Evolutionary conservation across 164 flowering plant species (phyloP).

Genomic region (Brasenia schreberi): DNA sequence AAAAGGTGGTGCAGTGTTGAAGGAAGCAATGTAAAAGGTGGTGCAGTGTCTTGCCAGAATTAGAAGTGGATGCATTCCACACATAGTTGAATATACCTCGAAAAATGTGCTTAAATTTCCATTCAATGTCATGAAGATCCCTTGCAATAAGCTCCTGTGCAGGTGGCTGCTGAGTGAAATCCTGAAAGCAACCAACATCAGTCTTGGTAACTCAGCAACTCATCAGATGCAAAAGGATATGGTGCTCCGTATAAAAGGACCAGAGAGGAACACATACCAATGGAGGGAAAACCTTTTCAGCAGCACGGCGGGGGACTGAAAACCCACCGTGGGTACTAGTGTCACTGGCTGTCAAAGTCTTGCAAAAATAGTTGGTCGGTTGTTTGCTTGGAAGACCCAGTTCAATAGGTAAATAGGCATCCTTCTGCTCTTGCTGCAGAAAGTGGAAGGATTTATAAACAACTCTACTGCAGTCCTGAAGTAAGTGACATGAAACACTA

Average conservation of each 20-base stretch:
- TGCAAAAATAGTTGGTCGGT: slow-evolving; percentile 84
- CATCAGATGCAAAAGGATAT: background rate
- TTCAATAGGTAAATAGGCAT: slow-evolving; percentile 55
- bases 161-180: slow-evolving; percentile 84
- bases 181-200: slow-evolving; percentile 24
- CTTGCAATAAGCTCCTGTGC: slow-evolving; percentile 82
- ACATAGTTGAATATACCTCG: slow-evolving; percentile 29
- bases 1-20: no score
- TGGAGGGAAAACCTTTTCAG: slow-evolving; percentile 90
- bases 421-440: slow-evolving; percentile 77
- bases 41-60: no score
- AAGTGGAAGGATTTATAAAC: background rate
- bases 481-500: background rate
- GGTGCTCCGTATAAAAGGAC: background rate
- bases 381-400: slow-evolving; percentile 74
- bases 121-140: slow-evolving; percentile 85
- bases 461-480: background rate
- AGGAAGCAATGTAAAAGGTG: no score
- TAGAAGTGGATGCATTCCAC: no score
- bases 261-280: slow-evolving; percentile 30
- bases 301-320: slow-evolving; percentile 93
- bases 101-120: slow-evolving; percentile 88
- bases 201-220: background rate
- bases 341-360: slow-evolving; percentile 84
- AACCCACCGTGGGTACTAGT: slow-evolving; percentile 93